Conservation (phyloP, 2,329 filamentous ascomycete species). For the Juglanconis juglandina region DNA sequence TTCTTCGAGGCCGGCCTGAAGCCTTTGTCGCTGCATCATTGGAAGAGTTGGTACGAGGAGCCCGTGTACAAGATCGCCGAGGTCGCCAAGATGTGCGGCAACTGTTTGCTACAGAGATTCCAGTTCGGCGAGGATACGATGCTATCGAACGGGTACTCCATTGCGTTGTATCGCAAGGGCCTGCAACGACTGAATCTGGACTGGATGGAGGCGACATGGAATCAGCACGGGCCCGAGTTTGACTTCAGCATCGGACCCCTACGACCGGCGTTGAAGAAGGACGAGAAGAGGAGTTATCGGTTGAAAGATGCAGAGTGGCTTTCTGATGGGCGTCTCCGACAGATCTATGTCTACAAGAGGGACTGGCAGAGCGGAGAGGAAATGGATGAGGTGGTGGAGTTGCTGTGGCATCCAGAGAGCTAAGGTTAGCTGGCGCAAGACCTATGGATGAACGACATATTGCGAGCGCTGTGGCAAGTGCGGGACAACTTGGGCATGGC, state of each 20-base stretch:
- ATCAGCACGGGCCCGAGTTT: slow-evolving; percentile 42
- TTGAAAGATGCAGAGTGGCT: slow-evolving; percentile 41
- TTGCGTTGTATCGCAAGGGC: slow-evolving; percentile 44
- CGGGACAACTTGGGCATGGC: too few species aligned
- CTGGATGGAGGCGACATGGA: slow-evolving; percentile 54
- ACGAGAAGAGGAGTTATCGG: slow-evolving; percentile 50
- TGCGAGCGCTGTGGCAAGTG: too few species aligned
- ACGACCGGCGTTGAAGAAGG: slow-evolving; percentile 31
- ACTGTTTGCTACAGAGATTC: slow-evolving; percentile 57
- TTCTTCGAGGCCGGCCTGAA: slow-evolving; percentile 57
- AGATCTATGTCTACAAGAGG: slow-evolving; percentile 50
- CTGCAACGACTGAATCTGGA: slow-evolving; percentile 32
- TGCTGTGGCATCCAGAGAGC: slow-evolving; percentile 38
- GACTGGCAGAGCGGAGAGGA: slow-evolving; percentile 36
- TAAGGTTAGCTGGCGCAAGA: background rate
- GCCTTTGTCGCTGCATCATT: slow-evolving; percentile 60
- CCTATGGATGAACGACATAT: background rate
- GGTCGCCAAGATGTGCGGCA: slow-evolving; percentile 51
- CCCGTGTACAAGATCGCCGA: slow-evolving; percentile 49
- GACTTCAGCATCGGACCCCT: slow-evolving; percentile 54
- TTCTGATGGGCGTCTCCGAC: slow-evolving; percentile 42
- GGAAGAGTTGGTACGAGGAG: slow-evolving; percentile 57
- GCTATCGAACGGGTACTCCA: slow-evolving; percentile 58
- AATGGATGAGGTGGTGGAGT: slow-evolving; percentile 44
- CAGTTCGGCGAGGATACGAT: slow-evolving; percentile 44